Base-by-base conservation (phyloP, 1,284 basidiomycete genomes). In the Cutaneotrichosporon sp. region DNA sequence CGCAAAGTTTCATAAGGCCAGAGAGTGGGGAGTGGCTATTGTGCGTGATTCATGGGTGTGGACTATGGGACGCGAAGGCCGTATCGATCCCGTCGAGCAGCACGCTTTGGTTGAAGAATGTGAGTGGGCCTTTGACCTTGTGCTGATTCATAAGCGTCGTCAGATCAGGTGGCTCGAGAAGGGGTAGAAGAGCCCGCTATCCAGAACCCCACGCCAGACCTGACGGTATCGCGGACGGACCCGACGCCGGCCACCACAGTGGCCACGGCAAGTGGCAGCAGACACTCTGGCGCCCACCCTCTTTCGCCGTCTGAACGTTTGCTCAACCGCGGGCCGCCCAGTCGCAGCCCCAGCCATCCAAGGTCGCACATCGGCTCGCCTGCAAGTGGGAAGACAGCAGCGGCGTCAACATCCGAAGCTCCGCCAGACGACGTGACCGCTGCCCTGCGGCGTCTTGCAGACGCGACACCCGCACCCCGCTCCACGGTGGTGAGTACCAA, bases 31-130 rank as follows among this genome's bases (percentile, higher is more conserved):
- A 1, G 54, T 71, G 3, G 55, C 54, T 9, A 61, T 69, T 3
- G 61, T 74, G 33, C 54, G 57, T 8, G 59, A 69, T 6, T 59
- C 56, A 14, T 75, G 71, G 71, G 43, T 75, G 27, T 56, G 67
- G 35, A 55, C 58, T 0, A 67, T 69, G 56, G 73, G 55, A 5
- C 32, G 51, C 24, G 59, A 57, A 7, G 71, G 71, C 8, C 32
- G 35, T n/a, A 26, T 69, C 16, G 60, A 57, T 25, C 54, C 59
- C 3, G 58, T 55, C 9, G 59, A 57, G 24, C 54, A 55, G 17
- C 60, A 68, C 49, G 53, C 52, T 7, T 54, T 58, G 43, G 24
- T 27, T 16, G 34, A 24, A 10, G 45, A 29, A 20, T 25, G 35
- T 14, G 43, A 33, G 27, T 29, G 22, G 20, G 52, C n/a, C 11